Percentiles rank a stretch among this genome's conserved stretches.
These are phyloP conservation scores for Lactarius tabidus DNA, from an alignment of 768 basidiomycete species.

Conservation along the genomic window DNA sequence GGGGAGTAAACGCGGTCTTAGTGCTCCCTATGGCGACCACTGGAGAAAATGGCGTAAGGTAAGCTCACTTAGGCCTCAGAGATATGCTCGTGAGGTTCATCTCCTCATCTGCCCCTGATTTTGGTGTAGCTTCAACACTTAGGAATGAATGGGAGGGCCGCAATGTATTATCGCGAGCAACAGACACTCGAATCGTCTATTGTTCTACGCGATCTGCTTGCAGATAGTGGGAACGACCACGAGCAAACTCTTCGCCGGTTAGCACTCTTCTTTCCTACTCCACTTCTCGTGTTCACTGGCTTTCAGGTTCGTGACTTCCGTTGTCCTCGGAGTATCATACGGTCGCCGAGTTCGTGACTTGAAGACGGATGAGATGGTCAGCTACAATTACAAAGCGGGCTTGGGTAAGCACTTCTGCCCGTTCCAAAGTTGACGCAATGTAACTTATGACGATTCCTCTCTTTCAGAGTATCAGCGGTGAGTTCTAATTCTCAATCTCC, in stretches of 20 bases:
- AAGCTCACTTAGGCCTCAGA: neutral
- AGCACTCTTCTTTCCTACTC: neutral
- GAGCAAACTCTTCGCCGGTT: conserved; percentile 11
- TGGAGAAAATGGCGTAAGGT: conserved; percentile 22
- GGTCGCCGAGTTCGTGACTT: conserved; percentile 12
- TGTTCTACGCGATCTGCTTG: conserved; percentile 18
- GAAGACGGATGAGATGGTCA: conserved; percentile 10
- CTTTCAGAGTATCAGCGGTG: conserved; percentile 4
- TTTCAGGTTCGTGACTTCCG: conserved; percentile 14
- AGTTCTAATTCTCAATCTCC: neutral
- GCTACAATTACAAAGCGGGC: neutral
- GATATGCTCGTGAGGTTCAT: neutral
- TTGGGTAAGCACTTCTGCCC: neutral
- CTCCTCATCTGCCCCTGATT: neutral
- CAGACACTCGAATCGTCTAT: conserved; percentile 16
- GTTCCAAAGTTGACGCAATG: neutral
- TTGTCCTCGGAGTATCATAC: conserved; percentile 12
- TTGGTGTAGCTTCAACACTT: conserved; percentile 11
- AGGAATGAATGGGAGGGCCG: conserved; percentile 14
- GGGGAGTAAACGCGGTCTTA: conserved; percentile 14
- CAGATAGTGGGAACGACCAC: neutral
- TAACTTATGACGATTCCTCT: neutral
- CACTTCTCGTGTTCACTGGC: too few relatives aligned
- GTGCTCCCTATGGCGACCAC: conserved; percentile 4
- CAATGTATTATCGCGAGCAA: conserved; percentile 15